Conservation (phyloP, 2,329 filamentous ascomycete genomes). For the Xylaria sp. region DNA sequence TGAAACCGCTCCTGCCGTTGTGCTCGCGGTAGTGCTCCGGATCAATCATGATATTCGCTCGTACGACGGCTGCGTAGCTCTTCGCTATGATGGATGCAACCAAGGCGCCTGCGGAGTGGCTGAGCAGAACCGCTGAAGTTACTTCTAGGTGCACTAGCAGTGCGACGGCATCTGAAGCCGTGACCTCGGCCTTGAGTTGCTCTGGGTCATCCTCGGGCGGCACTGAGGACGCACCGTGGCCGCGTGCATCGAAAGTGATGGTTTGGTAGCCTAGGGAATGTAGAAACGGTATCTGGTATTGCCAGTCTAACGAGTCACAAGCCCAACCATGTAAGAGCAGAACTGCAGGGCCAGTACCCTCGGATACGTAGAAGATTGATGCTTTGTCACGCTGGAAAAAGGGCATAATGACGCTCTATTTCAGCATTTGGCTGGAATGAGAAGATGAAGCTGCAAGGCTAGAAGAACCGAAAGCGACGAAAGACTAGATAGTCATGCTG, state of each 20-base stretch:
- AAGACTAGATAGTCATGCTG: neutral
- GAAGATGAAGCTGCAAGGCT: neutral
- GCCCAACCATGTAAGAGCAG: conserved; percentile 24
- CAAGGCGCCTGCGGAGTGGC: neutral
- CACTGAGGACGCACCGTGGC: conserved; percentile 18
- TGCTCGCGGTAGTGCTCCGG: conserved; percentile 23
- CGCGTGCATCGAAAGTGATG: conserved; percentile 23
- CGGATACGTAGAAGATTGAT: conserved; percentile 20
- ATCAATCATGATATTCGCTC: conserved; percentile 17
- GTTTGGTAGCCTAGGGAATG: conserved; percentile 23
- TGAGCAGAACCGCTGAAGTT: neutral
- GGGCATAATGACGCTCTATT: neutral
- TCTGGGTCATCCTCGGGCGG: conserved; percentile 5
- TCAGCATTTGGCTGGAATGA: neutral
- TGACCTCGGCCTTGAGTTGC: conserved; percentile 20
- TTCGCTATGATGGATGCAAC: neutral
- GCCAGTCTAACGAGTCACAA: conserved; percentile 22
- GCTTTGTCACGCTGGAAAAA: neutral
- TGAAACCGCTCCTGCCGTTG: conserved; percentile 5
- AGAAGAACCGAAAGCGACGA: neutral
- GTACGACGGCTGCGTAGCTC: conserved; percentile 2
- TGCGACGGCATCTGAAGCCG: conserved; percentile 14
- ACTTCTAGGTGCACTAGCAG: conserved; percentile 13
- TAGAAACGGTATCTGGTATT: conserved; percentile 26
- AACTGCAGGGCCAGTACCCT: conserved; percentile 18